phyloP scores from a whole-genome alignment of 2,329 filamentous ascomycete species.

The Monilinia fructicola region DNA sequence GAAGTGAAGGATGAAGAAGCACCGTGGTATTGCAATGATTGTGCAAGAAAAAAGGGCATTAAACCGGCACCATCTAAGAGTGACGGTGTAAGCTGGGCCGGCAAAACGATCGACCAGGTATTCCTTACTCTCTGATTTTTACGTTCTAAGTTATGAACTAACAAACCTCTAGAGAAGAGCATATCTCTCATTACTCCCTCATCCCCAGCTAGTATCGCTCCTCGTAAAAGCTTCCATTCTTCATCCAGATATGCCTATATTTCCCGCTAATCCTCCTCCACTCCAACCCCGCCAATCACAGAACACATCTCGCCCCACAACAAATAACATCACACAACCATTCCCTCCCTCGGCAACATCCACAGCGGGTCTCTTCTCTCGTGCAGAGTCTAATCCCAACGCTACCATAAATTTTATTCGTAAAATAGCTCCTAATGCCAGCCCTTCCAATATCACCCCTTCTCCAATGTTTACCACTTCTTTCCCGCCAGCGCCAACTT shows the following conservation, averaged over 20 bases:
- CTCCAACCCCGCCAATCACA: conserved; percentile 21
- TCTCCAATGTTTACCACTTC: conserved; percentile 21
- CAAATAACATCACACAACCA: conserved; percentile 34
- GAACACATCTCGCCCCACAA: conserved; percentile 28
- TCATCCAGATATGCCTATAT: conserved; percentile 66
- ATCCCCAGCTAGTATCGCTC: conserved; percentile 62
- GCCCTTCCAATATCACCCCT: conserved; percentile 9
- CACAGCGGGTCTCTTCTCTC: conserved; percentile 40
- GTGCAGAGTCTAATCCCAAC: conserved; percentile 42
- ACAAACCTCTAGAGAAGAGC: conserved; percentile 52
- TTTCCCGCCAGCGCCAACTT: conserved; percentile 59
- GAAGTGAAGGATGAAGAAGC: conserved; percentile 64
- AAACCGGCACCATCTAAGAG: conserved; percentile 41
- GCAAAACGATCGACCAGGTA: conserved; percentile 45
- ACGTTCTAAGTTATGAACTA: conserved; percentile 13
- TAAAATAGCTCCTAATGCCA: conserved; percentile 38
- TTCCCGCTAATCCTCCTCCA: conserved; percentile 44
- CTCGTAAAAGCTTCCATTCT: conserved; percentile 60
- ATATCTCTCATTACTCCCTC: conserved; percentile 62
- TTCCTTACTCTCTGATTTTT: conserved; percentile 25
- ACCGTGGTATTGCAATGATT: conserved; percentile 70
- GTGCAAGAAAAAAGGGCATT: conserved; percentile 51
- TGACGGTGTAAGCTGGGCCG: conserved; percentile 36
- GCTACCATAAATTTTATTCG: conserved; percentile 45
- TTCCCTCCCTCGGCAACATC: conserved; percentile 40